phyloP scores from a whole-genome alignment of 257 asterid species.

The Buddleja alternifolia region DNA sequence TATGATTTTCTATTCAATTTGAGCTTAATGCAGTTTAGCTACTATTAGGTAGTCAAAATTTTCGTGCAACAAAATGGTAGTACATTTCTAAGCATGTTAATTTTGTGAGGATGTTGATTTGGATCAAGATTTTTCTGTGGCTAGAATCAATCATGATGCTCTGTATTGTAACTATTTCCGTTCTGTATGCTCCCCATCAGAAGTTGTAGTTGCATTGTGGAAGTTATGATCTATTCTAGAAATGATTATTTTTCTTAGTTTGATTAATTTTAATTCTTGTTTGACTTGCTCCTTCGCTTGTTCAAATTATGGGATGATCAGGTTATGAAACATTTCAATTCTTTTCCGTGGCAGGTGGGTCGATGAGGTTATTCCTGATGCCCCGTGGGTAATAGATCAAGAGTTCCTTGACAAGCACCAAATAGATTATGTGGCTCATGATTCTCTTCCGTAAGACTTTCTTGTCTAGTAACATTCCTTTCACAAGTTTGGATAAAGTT shows the following conservation, averaged over 20 bases:
- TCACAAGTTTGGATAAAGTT: conserved; percentile 14
- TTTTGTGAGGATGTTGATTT: not conserved
- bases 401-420: conserved; percentile 66
- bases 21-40: not conserved
- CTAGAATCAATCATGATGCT: conserved; percentile 10
- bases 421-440: conserved; percentile 72
- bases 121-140: not conserved
- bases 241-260: not conserved
- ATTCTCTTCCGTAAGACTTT: conserved; percentile 63
- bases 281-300: not conserved
- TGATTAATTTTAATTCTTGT: not conserved
- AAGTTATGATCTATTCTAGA: not conserved
- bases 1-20: not conserved
- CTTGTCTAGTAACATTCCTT: not conserved
- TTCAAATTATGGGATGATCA: not conserved
- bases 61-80: not conserved
- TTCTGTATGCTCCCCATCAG: not conserved
- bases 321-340: not conserved
- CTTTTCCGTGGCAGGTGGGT: conserved; percentile 56
- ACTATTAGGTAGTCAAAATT: not conserved
- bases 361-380: conserved; percentile 76
- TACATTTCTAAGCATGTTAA: conserved; percentile 5
- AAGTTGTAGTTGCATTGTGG: not conserved
- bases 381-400: conserved; percentile 69
- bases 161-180: not conserved